Evolutionary conservation across 176 grass and related monocot genomes (phyloP).

Genomic region (Dactylis glomerata): DNA sequence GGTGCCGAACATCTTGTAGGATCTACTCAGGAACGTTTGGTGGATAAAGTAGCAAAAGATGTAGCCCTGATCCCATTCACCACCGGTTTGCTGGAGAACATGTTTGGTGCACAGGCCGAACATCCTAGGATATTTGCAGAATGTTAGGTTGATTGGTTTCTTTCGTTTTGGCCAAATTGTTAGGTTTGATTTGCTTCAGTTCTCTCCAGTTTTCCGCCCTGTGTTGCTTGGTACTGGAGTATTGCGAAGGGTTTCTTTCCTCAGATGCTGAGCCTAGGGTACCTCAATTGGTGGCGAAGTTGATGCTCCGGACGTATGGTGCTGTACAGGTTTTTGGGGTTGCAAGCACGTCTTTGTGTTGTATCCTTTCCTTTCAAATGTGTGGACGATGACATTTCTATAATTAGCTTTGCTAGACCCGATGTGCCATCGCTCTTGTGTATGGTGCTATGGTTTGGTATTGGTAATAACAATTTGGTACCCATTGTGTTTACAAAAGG

Average conservation of each 20-base stretch:
- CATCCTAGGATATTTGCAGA: constrained; percentile 39
- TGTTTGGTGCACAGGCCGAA: constrained; percentile 30
- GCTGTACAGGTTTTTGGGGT: constrained; percentile 37
- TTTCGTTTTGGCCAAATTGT: constrained; percentile 17
- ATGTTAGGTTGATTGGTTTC: constrained; percentile 34
- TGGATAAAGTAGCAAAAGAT: constrained; percentile 46
- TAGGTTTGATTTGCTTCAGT: constrained; percentile 36
- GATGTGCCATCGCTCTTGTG: not conserved
- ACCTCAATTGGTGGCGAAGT: constrained; percentile 27
- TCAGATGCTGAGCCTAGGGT: constrained; percentile 30
- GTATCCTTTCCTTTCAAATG: constrained; percentile 6
- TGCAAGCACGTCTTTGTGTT: constrained; percentile 2
- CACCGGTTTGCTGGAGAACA: constrained; percentile 43
- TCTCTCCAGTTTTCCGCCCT: constrained; percentile 19
- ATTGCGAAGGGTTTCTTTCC: not conserved
- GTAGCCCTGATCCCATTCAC: constrained; percentile 30
- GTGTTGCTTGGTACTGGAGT: not conserved
- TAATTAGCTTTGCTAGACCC: not conserved
- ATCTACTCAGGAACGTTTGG: not conserved
- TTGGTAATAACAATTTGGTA: not conserved
- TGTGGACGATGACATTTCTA: not conserved
- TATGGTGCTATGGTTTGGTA: not conserved
- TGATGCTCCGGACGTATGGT: not conserved
- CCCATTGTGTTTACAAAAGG: not conserved
- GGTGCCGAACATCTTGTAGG: constrained; percentile 81